Evolutionary conservation across 1,284 basidiomycete species (phyloP), one percentile per base, ranked within the genome.

Genomic region (Pseudozyma sp.): DNA sequence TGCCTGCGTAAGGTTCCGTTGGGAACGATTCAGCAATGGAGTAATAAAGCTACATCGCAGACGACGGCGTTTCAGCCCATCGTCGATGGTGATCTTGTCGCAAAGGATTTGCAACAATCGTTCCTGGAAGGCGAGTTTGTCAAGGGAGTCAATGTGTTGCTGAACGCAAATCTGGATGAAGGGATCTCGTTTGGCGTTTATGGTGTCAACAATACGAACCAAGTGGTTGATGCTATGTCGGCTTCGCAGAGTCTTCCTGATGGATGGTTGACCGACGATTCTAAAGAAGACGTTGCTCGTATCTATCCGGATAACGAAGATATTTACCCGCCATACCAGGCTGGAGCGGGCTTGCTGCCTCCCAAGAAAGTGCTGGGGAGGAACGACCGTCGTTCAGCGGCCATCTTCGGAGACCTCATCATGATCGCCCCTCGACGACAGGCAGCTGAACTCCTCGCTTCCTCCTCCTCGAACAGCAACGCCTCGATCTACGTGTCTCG

Each of bases 241-340:
- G 48, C 36, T 5, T 49, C 38, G 12, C 54, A 62, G 31, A 38
- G 18, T 21, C 19, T 74, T 8, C 61, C 61, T 3, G 55, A 74
- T 16, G 56, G 52, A 2, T 54, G 51, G 52, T 13, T 54, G 12
- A 66, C 16, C 7, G n/a, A n/a, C 5, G 52, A 44, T 14, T 50
- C 55, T 13, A 9, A 18, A 5, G 5, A 7, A 18, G 58, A 50
- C 6, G 18, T 74, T 10, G 51, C 51, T 2, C 35, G 12, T 5
- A 44, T 52, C 21, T 74, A 74, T 44, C 62, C 71, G 21, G 67
- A 74, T 49, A 64, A 74, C 56, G 71, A 74, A 18, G 71, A 64
- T 18, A 47, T 62, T 35, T 74, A 57, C 14, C 31, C 66, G 8
- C 71, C 71, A 5, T 74, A 51, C 59, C 56, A 60, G 16, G 71